Base-by-base conservation (phyloP, 2,329 filamentous ascomycete species). In the Rhinocladiella mackenziei region DNA sequence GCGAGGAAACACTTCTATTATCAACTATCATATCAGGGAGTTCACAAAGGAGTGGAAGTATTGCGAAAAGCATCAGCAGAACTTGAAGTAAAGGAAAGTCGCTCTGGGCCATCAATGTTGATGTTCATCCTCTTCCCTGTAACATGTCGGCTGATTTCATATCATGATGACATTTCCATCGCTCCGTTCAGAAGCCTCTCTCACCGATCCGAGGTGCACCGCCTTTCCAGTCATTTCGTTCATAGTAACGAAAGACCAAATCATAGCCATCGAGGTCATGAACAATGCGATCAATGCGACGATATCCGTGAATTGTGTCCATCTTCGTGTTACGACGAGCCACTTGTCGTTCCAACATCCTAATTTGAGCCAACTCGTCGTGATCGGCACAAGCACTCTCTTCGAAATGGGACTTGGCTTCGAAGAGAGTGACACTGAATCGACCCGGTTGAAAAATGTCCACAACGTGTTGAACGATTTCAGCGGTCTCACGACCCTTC, bases 191-290 rank as follows among this genome's bases (percentile, higher is more conserved):
- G 25, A 35, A 40, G 2, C 28, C 40, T 34, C 32, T 43, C 45
- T 83, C 80, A 26, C 80, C 80, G 61, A 83, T 64, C 58, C 79
- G 70, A 34, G 80, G 79, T 54, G 75, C 75, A 52, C 78, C 78
- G 41, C 79, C 79, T 64, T 76, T 76, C 78, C 78, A 97, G 59
- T 85, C 91, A 56, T 94, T 81, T 48, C 87, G 80, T 72, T 97
- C 89, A 62, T 94, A 98, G 74, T 94, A 96, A 47, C 91, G 80
- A 71, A 98, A 98, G 33, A 98, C 84, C 26, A 98, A 75, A 65
- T 97, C 89, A 62, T 98, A 98, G 40, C 94, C 92, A 62, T 98
- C 91, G 58, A 98, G 83, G 60, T 97, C 89, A 65, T 98, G 92
- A 38, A 98, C 88, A 55, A 98, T 96, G 42, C 89, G 84, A 65